Conservation (phyloP, 2,329 filamentous ascomycete genomes). For the Neocucurbitaria cava region DNA sequence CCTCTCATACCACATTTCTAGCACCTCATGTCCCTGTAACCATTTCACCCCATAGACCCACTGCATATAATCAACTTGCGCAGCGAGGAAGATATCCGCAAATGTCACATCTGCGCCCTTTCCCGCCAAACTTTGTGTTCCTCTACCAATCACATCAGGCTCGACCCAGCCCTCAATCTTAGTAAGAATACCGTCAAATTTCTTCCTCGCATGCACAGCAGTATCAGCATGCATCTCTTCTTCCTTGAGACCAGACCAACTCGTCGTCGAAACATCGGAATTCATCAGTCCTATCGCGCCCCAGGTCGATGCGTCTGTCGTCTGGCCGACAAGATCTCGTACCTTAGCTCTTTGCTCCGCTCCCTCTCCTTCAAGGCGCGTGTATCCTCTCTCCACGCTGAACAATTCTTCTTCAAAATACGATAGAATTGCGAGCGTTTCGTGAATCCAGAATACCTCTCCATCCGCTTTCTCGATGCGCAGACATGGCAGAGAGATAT, state of each 20-base stretch:
- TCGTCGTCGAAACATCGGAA: conserved; percentile 4
- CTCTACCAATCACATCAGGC: conserved; percentile 8
- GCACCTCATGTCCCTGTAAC: conserved; percentile 17
- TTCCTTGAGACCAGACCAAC: conserved; percentile 13
- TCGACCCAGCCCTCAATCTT: conserved; percentile 21
- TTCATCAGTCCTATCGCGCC: conserved; percentile 4
- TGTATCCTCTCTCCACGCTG: not conserved
- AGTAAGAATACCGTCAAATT: not conserved
- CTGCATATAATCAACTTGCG: conserved; percentile 16
- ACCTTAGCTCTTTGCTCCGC: conserved; percentile 12
- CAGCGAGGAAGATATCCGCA: conserved; percentile 21
- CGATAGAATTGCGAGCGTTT: conserved; percentile 16
- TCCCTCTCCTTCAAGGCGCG: conserved; percentile 7
- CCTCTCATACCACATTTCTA: conserved; percentile 18
- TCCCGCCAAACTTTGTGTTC: conserved; percentile 18
- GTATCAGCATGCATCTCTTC: conserved; percentile 4
- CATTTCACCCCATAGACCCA: conserved; percentile 19
- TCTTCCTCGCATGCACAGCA: conserved; percentile 9
- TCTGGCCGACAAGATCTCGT: conserved; percentile 11
- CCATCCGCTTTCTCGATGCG: conserved; percentile 9
- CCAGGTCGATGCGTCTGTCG: conserved; percentile 13
- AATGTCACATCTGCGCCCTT: conserved; percentile 12
- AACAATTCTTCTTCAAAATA: conserved; percentile 24
- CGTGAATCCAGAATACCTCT: conserved; percentile 9
- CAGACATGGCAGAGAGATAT: conserved; percentile 15